Evolutionary conservation across 495 filamentous ascomycete genomes (phyloP).

Genomic region (Xylaria grammica): DNA sequence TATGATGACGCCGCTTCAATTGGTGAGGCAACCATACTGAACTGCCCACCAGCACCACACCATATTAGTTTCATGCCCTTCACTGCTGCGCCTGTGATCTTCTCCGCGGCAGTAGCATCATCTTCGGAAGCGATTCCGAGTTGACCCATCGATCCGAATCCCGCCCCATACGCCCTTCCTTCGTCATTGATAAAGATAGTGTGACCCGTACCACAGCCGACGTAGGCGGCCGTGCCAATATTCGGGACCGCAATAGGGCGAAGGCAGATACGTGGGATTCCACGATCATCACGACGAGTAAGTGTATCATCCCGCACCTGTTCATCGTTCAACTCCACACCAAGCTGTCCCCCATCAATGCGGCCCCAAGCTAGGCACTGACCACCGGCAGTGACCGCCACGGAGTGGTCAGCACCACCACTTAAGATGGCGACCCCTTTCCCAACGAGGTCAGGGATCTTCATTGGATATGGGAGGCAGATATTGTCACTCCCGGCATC

Average conservation of each 20-base stretch:
- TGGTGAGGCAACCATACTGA: no score
- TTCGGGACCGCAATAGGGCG: conserved; percentile 52
- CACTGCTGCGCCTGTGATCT: conserved; percentile 65
- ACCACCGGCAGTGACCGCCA: conserved; percentile 58
- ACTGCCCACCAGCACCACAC: conserved; percentile 66
- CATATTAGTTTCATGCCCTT: conserved; percentile 60
- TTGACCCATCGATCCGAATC: conserved; percentile 68
- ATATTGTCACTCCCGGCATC: conserved; percentile 57
- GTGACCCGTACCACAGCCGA: conserved; percentile 61
- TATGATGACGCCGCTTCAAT: no score
- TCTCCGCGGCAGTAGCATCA: conserved; percentile 62
- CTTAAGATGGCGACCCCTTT: conserved; percentile 51
- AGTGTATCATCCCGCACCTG: conserved; percentile 50
- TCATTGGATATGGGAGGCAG: background rate
- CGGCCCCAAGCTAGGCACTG: conserved; percentile 66
- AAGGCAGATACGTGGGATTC: conserved; percentile 60
- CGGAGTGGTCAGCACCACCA: conserved; percentile 65
- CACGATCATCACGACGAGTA: conserved; percentile 55
- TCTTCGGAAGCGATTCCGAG: conserved; percentile 62
- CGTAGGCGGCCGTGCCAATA: conserved; percentile 43
- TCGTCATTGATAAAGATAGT: conserved; percentile 60
- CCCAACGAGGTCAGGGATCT: conserved; percentile 45
- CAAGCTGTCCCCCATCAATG: conserved; percentile 62
- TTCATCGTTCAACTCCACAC: conserved; percentile 53
- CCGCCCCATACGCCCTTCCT: conserved; percentile 66